Conservation (phyloP, 352 stramenopile species). For the Phytophthora chlamydospora region DNA sequence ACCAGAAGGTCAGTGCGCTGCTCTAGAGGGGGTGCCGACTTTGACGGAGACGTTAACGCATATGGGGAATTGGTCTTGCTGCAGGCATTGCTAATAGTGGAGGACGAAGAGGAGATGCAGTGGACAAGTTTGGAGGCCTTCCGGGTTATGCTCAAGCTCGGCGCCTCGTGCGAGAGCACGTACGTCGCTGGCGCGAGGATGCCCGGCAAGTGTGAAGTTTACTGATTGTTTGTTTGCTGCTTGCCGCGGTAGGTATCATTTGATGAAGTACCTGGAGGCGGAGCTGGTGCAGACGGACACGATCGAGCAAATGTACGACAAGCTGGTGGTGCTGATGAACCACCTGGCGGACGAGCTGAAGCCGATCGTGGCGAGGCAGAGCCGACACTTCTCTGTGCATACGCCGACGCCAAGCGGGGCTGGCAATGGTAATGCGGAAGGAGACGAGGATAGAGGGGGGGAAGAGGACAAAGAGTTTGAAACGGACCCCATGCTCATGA, state of each 20-base stretch:
- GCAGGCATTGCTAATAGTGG: constrained; percentile 50
- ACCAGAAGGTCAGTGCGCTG: constrained; percentile 44
- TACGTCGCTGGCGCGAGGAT: constrained; percentile 24
- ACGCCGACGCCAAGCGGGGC: constrained; percentile 23
- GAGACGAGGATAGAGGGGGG: constrained; percentile 4
- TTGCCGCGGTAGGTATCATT: constrained; percentile 49
- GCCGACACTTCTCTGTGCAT: constrained; percentile 35
- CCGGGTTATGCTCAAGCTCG: constrained; percentile 60
- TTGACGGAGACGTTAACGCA: neutral
- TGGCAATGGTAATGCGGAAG: constrained; percentile 10
- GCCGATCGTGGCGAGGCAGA: constrained; percentile 46
- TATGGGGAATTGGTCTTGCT: neutral
- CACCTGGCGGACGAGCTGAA: constrained; percentile 63
- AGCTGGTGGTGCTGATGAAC: constrained; percentile 64
- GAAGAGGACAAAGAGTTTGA: constrained; percentile 17
- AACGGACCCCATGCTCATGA: constrained; percentile 35
- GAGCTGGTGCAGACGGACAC: constrained; percentile 56
- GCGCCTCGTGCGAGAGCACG: constrained; percentile 73
- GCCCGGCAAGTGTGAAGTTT: neutral
- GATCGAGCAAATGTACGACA: constrained; percentile 69
- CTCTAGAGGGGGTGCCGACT: neutral
- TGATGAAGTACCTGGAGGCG: constrained; percentile 73
- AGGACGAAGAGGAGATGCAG: constrained; percentile 44
- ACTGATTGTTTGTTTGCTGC: constrained; percentile 11
- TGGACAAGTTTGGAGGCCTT: constrained; percentile 63